Evolutionary conservation across 2,329 filamentous ascomycete genomes (phyloP), one percentile per base, ranked within the genome.

Genomic region (Catunica adiposa): DNA sequence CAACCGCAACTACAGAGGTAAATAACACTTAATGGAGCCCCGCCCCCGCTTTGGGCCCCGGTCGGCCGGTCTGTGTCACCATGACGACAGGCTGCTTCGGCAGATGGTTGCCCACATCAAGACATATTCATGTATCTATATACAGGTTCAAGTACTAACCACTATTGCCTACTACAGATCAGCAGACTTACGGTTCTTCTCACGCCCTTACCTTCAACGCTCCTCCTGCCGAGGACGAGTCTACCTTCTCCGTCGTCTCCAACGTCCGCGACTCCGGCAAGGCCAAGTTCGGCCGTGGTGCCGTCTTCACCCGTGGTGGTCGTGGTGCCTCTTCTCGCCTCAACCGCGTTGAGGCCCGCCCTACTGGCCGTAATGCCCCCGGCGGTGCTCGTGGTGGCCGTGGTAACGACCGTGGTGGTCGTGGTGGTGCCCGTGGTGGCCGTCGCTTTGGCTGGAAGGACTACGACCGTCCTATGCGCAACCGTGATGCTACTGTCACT

Each of bases 401-500:
- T 63, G 78, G 78, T 61, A 71, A 74, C 60, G 87, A 89, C 66
- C 80, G 80, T 66, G 82, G 84, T 51, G 84, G 82, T 34, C 79
- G 88, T 57, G 77, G 82, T 55, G 82, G 83, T 64, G 81, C 82
- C 48, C 75, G 85, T 61, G 82, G 86, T 59, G 86, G 87, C 53
- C 84, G 92, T 62, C 82, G 92, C 63, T 96, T 96, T 66, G 92
- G 92, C 67, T 97, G 92, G 90, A 94, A 92, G 73, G 92, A 98
- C 69, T 95, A 89, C 68, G 92, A 98, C 75, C 97, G 97, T 82
- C 92, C 92, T 59, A 81, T 90, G 69, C 84, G 92, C 65, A 96
- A 94, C 72, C 86, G 92, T 59, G 92, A 98, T 73, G 86, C 90
- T 9, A 95, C 89, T 37, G 87, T 98, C 66, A 90, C 90, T 73